These are phyloP conservation scores for Bretschneidera sinensis DNA, from an alignment of 345 rosid species.

Conservation along the genomic window DNA sequence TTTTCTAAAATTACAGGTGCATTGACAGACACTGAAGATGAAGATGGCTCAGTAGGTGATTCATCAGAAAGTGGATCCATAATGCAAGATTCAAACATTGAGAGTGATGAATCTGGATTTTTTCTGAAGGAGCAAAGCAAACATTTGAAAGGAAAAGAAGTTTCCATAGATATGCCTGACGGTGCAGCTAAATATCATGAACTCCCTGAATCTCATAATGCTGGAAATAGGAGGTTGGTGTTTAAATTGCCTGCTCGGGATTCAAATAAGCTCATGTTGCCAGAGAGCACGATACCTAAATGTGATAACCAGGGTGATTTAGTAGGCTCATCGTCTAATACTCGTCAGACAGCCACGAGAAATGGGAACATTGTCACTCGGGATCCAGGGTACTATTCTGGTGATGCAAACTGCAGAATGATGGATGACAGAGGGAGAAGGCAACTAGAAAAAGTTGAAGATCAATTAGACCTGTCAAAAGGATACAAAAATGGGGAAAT, in stretches of 20 bases:
- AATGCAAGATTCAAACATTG: constrained; percentile 47
- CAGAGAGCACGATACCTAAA: constrained; percentile 24
- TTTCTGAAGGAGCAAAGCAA: constrained; percentile 44
- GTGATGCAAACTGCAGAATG: constrained; percentile 16
- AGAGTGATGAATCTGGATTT: constrained; percentile 64
- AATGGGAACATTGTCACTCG: constrained; percentile 22
- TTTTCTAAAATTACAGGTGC: constrained; percentile 82
- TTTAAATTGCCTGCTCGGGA: constrained; percentile 65
- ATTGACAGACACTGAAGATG: constrained; percentile 70
- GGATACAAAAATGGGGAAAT: constrained; percentile 50
- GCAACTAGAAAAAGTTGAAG: constrained; percentile 26
- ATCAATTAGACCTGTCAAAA: constrained; percentile 30
- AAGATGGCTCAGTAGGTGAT: constrained; percentile 61
- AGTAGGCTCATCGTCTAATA: constrained; percentile 46
- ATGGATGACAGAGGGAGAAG: constrained; percentile 21
- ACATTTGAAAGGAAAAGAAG: constrained; percentile 66
- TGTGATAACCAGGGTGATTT: constrained; percentile 18
- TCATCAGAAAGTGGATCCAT: constrained; percentile 68
- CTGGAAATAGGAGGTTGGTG: constrained; percentile 66
- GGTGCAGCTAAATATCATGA: constrained; percentile 32
- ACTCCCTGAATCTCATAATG: constrained; percentile 40
- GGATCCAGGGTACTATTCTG: constrained; percentile 26
- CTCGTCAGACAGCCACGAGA: constrained; percentile 26
- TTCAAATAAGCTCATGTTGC: constrained; percentile 39
- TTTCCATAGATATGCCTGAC: constrained; percentile 46